Conservation (phyloP, 768 basidiomycete species). For the Serendipita sp. region DNA sequence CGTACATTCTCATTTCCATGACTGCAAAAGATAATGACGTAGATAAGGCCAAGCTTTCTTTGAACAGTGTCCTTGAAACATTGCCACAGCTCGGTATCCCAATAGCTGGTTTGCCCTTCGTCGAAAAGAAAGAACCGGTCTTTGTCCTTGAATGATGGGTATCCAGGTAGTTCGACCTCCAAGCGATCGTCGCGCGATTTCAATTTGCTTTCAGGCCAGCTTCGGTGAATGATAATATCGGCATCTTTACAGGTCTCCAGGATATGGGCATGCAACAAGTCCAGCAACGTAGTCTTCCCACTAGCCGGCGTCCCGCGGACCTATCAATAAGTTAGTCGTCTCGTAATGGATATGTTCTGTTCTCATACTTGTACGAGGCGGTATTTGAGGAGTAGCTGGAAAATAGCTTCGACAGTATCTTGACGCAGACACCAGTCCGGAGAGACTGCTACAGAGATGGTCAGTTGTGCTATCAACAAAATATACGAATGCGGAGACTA, state of each 20-base stretch:
- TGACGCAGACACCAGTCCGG: no score
- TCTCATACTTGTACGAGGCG: no score
- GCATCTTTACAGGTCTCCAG: not conserved
- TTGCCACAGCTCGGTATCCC: not conserved
- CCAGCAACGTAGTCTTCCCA: not conserved
- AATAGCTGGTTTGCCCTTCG: constrained; percentile 1
- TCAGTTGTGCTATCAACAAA: no score
- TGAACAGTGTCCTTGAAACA: not conserved
- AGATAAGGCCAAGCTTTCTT: not conserved
- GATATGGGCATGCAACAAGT: not conserved
- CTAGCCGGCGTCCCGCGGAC: no score
- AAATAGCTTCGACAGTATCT: no score
- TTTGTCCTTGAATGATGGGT: not conserved
- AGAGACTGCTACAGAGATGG: no score
- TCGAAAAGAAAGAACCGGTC: constrained; percentile 3
- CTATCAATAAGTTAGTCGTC: no score
- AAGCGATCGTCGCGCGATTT: not conserved
- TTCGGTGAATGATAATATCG: not conserved
- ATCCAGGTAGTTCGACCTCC: not conserved
- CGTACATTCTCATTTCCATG: not conserved
- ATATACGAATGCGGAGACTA: no score
- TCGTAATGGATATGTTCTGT: no score
- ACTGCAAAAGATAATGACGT: constrained; percentile 6
- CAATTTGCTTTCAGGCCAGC: not conserved
- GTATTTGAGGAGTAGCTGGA: no score